Evolutionary conservation across 768 basidiomycete genomes (phyloP).

Genomic region (Hygrophorus pudorinus): DNA sequence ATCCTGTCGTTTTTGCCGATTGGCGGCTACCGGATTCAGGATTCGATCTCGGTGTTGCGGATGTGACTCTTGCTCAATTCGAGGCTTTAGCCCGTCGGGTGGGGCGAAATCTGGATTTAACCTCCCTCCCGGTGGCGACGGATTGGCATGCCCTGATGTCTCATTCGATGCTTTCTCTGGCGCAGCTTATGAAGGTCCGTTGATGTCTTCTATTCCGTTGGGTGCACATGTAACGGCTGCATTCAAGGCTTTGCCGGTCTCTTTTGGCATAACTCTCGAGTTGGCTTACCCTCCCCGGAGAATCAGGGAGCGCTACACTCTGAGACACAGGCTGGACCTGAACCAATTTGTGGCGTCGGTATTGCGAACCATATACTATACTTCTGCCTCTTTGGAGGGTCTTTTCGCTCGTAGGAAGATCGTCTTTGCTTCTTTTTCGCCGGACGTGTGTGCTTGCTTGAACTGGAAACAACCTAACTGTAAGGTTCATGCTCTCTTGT

Average conservation of each 20-base stretch:
- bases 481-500: slow-evolving; percentile 27
- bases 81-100: slow-evolving; percentile 45
- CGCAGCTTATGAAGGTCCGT: slow-evolving; percentile 64
- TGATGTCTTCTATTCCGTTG: slow-evolving; percentile 2
- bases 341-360: slow-evolving; percentile 82
- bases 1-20: slow-evolving; percentile 80
- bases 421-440: slow-evolving; percentile 88
- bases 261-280: slow-evolving; percentile 74
- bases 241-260: slow-evolving; percentile 44
- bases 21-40: slow-evolving; percentile 64
- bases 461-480: slow-evolving; percentile 99
- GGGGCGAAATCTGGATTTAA: slow-evolving; percentile 32
- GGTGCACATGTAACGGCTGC: slow-evolving; percentile 5
- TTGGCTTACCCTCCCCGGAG: slow-evolving; percentile 61
- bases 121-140: slow-evolving; percentile 15
- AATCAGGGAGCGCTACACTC: slow-evolving; percentile 30
- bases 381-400: slow-evolving; percentile 40
- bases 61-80: slow-evolving; percentile 80
- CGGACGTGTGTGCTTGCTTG: slow-evolving; percentile 79
- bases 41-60: slow-evolving; percentile 72
- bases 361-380: slow-evolving; percentile 72
- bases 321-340: slow-evolving; percentile 52
- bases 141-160: slow-evolving; percentile 41
- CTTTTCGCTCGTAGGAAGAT: slow-evolving; percentile 60
- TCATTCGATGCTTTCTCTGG: slow-evolving; percentile 59